Evolutionary conservation across 2,329 filamentous ascomycete species (phyloP).

Genomic region (Colletotrichum viniferum): DNA sequence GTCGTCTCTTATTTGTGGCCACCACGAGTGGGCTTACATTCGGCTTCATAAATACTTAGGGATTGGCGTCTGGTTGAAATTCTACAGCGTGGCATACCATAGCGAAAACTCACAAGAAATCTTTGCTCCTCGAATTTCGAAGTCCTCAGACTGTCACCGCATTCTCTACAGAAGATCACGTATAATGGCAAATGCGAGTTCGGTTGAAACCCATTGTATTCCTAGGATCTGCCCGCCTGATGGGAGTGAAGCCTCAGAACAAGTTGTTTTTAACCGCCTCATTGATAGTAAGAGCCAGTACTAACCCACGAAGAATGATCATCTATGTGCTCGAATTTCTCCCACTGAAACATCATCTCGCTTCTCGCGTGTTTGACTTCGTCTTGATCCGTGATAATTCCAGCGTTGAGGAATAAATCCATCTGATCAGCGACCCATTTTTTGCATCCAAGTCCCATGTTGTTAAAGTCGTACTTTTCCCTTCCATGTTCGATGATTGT

Average conservation of each 20-base stretch:
- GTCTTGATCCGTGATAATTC: background rate
- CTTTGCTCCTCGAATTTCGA: background rate
- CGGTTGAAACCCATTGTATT: background rate
- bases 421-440: background rate
- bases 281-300: no score
- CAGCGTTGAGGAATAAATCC: background rate
- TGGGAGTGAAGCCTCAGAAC: no score
- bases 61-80: background rate
- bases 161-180: no score
- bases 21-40: background rate
- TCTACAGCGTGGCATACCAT: background rate
- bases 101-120: background rate
- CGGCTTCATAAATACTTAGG: rapidly evolving
- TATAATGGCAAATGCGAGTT: no score
- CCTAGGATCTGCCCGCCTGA: background rate
- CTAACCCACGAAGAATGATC: no score
- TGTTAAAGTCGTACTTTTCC: background rate
- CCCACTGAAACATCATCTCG: background rate
- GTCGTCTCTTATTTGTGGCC: background rate
- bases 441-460: background rate
- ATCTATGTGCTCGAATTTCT: background rate
- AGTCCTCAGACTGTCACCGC: no score
- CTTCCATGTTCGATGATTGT: background rate
- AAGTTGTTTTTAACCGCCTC: no score
- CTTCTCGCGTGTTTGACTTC: background rate